Evolutionary conservation across 495 filamentous ascomycete species (phyloP).

Genomic region (Neurospora discreta): DNA sequence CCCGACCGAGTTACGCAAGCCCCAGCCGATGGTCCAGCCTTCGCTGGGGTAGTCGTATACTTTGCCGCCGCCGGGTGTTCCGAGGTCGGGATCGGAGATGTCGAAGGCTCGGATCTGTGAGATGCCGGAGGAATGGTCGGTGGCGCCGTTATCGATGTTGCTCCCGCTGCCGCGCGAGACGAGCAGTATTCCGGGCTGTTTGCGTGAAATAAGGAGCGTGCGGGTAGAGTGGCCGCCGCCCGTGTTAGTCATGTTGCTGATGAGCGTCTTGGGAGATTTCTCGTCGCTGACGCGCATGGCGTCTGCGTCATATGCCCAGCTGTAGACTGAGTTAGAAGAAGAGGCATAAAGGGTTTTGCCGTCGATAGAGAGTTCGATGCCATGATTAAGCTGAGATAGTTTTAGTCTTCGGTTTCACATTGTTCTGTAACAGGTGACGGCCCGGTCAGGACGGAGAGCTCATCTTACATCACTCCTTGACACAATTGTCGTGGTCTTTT

Average conservation of each 20-base stretch:
- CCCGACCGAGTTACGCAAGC: constrained; percentile 62
- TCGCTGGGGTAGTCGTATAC: constrained; percentile 29
- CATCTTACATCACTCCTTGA: constrained; percentile 28
- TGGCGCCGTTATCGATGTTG: constrained; percentile 47
- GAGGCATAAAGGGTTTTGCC: constrained; percentile 57
- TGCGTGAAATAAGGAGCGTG: constrained; percentile 45
- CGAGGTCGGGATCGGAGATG: constrained; percentile 23
- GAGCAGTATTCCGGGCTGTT: constrained; percentile 39
- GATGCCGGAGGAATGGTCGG: constrained; percentile 37
- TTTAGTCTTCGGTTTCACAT: background rate
- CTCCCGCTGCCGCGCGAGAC: constrained; percentile 51
- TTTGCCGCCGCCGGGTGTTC: constrained; percentile 23
- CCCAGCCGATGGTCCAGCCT: constrained; percentile 56
- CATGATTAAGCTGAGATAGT: constrained; percentile 42
- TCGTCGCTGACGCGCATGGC: constrained; percentile 30
- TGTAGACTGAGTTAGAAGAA: constrained; percentile 40
- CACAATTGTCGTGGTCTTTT: constrained; percentile 16
- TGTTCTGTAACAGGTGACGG: background rate
- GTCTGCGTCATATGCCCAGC: constrained; percentile 48
- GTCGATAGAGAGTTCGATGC: constrained; percentile 51
- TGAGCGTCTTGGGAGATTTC: constrained; percentile 33
- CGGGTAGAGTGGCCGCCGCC: constrained; percentile 47
- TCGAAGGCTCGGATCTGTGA: constrained; percentile 60
- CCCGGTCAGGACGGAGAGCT: background rate
- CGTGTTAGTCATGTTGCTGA: constrained; percentile 45